phyloP scores from a whole-genome alignment of 1,284 basidiomycete species.

The Microbotryum silenes-acaulis region DNA sequence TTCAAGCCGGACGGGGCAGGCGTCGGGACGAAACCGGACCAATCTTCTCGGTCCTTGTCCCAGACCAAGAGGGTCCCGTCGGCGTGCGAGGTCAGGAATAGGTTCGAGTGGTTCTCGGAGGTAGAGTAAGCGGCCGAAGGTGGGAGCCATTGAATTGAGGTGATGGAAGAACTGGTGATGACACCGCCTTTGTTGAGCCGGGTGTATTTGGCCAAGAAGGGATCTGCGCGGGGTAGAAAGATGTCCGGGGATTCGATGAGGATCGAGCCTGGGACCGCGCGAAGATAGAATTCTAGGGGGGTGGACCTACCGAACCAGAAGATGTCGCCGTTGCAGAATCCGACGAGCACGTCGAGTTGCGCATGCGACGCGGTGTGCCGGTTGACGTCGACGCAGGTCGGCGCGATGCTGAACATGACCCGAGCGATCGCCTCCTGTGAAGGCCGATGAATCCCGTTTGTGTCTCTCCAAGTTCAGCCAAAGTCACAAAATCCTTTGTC shows the following conservation, averaged over 20 bases:
- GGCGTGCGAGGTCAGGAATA: conserved; percentile 84
- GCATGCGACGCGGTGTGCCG: conserved; percentile 64
- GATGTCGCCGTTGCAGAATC: conserved; percentile 85
- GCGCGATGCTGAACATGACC: conserved; percentile 74
- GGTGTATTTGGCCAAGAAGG: conserved; percentile 71
- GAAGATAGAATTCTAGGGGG: neutral
- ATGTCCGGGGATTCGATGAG: neutral
- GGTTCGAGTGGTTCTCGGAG: conserved; percentile 39
- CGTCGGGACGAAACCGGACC: conserved; percentile 15
- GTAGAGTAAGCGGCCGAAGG: conserved; percentile 48
- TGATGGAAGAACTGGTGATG: conserved; percentile 69
- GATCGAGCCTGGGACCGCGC: neutral
- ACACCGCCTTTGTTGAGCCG: conserved; percentile 87
- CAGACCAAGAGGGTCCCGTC: conserved; percentile 82
- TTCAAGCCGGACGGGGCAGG: neutral
- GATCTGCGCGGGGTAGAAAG: conserved; percentile 50
- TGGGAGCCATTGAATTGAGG: conserved; percentile 82
- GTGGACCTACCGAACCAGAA: conserved; percentile 69
- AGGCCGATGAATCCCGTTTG: neutral
- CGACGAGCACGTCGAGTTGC: conserved; percentile 80
- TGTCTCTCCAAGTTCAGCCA: too few relatives aligned
- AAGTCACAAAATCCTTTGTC: too few relatives aligned
- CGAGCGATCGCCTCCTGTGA: conserved; percentile 72
- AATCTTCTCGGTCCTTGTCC: conserved; percentile 79
- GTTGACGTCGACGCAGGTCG: conserved; percentile 85